These are phyloP conservation scores for Hypoxylon intermedium DNA, from an alignment of 495 filamentous ascomycete species.

Conservation along the genomic window DNA sequence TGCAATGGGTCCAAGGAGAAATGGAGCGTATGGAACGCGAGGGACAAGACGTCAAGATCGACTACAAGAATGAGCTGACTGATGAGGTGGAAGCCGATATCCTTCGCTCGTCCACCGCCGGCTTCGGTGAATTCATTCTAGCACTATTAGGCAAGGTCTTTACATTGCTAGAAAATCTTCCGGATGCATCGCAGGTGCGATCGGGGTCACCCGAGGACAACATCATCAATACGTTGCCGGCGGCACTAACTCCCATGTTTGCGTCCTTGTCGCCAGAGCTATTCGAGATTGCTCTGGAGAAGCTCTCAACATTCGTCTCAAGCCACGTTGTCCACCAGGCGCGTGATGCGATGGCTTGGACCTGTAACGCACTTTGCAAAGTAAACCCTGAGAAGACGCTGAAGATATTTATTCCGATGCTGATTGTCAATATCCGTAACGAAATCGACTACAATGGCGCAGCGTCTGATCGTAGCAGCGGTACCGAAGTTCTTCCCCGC, in stretches of 20 bases:
- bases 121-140: slow-evolving; percentile 88
- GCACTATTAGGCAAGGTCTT: slow-evolving; percentile 93
- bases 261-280: slow-evolving; percentile 91
- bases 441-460: slow-evolving; percentile 99
- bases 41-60: slow-evolving; percentile 80
- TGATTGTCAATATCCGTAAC: slow-evolving; percentile 88
- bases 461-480: slow-evolving; percentile 90
- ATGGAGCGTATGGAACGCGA: slow-evolving; percentile 92
- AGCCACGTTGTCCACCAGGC: slow-evolving; percentile 98
- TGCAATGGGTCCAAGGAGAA: slow-evolving; percentile 92
- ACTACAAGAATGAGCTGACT: slow-evolving; percentile 81
- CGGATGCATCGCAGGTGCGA: slow-evolving; percentile 83
- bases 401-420: slow-evolving; percentile 84
- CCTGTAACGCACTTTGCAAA: slow-evolving; percentile 94
- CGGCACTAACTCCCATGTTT: slow-evolving; percentile 88
- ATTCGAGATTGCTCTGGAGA: slow-evolving; percentile 88
- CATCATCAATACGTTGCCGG: slow-evolving; percentile 93
- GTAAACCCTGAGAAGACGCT: slow-evolving; percentile 91
- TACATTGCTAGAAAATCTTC: slow-evolving; percentile 91
- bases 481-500: slow-evolving; percentile 88
- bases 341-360: slow-evolving; percentile 97
- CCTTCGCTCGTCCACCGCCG: slow-evolving; percentile 92
- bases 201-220: slow-evolving; percentile 95
- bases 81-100: slow-evolving; percentile 90
- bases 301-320: slow-evolving; percentile 90